Evolutionary conservation across 2,329 filamentous ascomycete species (phyloP), one percentile per base, ranked within the genome.

Genomic region (Thielaviopsis punctulata): DNA sequence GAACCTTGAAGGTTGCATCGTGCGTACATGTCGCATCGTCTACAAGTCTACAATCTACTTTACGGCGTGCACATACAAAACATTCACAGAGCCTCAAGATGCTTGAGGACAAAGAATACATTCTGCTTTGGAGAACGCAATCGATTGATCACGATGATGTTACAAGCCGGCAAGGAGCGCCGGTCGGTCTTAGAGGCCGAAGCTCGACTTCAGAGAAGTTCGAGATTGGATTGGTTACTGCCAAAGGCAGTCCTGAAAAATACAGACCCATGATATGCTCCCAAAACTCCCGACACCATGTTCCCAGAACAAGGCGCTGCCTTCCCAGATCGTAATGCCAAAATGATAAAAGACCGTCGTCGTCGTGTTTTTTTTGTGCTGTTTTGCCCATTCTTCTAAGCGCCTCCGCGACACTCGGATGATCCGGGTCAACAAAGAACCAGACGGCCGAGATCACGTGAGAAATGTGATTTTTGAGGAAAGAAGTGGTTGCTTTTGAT

Each of bases 151-250:
- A 52, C 53, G 46, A 33, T 44, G 36, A 5, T 55, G 53, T 63
- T 64, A 62, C 64, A 78, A 80, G 78, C 77, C 78, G 79, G 79
- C 78, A 76, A 68, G 49, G 62, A 61, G 63, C 64, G 78, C 79
- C 79, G 78, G 77, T 82, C 79, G 79, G 79, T 76, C 79, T 82
- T 78, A 81, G 67, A 79, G 78, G 79, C 79, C 79, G 79, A 51
- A 68, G 76, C 77, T 76, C 69, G 72, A 75, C 73, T 75, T 48
- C 48, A 65, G 63, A 70, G 68, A 60, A 70, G 70, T 72, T 69
- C 70, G 67, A 74, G 73, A 71, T 69, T 69, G 68, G 64, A 70
- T 72, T 64, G 64, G 66, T 65, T 68, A 65, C 62, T 65, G 68
- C 62, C 66, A 66, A 63, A 62, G 60, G 62, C 61, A 65, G 63